Base-by-base conservation (phyloP, 305 asterid species). In the Galium porrigens region DNA sequence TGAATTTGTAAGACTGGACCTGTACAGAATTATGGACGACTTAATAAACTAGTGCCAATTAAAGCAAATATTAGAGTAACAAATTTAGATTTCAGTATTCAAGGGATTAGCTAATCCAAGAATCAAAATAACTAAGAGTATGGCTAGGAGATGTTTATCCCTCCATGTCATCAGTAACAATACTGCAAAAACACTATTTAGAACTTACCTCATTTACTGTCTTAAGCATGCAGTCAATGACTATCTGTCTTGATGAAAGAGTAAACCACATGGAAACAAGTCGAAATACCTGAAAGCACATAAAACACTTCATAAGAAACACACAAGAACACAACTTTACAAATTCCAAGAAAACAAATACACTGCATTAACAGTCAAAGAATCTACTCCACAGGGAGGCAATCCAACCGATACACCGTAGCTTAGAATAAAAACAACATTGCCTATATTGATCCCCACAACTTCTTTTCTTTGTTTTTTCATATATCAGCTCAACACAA, bases 241-340 rank as follows among this genome's bases (percentile, higher is more conserved):
- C 77, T 56, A 89, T 83, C 81, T 74, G 83, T 75, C 85, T 83
- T 30, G 77, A 71, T 8, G 94, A 85, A 74, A 92, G 94, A 79
- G 85, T 78, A 83, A 92, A 92, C 98, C 98, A 92, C 53, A 91
- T 78, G 63, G 98, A 89, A 84, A 86, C 90, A 77, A 91, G 96
- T 74, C 95, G 92, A 78, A 91, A 91, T 39, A 91, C 95, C 98
- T 91, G 83, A 67, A 66, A 42, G 61, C 52, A 37, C 14, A 63
- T 25, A 44, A 41, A 51, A 27, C 2, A 36, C 8, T 34, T 30
- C 18, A 17, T 18, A 22, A 52, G 2, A 34, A 55, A 14, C 55
- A 66, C 30, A 37, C 11, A 5, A 33, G 54, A 18, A 53, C 27
- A 52, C 34, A 17, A 11, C 57, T 9, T 10, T 22, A 65, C 14